Evolutionary conservation across 495 filamentous ascomycete species (phyloP), one percentile per base, ranked within the genome.

Genomic region (Tetracladium marchalianum): DNA sequence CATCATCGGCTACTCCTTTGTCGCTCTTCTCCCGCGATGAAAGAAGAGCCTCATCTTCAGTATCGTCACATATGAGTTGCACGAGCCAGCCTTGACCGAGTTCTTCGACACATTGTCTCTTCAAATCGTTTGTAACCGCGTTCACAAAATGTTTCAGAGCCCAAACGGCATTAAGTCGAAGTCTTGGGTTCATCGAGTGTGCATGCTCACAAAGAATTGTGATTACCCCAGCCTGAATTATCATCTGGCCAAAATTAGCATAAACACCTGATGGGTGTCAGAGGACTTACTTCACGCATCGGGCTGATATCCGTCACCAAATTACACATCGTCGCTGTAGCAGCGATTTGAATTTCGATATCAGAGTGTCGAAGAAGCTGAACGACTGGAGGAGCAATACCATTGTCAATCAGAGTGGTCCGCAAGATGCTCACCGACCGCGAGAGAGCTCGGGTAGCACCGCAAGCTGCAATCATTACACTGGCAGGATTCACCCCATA

Each of bases 111-210:
- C 85, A 81, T 39, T 72, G 74, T 53, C 81, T 80, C 63, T 90
- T 92, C 42, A 84, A 67, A 12, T 82, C 75, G 39, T 79, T 78
- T 17, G 74, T 66, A 1, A 83, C 75, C 24, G 75, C 73, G 36
- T 78, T 70, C 6, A 92, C 81, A 24, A 95, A 65, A 63, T 95
- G 86, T 56, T 96, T 97, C 39, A 98, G 69, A 15, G 87, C 88
- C 92, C 92, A 97, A 9, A 98, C 62, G 8, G 87, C 85, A 50
- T 87, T 85, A 11, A 92, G 69, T 38, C 84, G 75, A 35, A 97
- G 62, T 18, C 76, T 77, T 5, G 79, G 70, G 55, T 87, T 81
- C 44, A 73, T 65, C 3, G 84, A 88, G 60, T 84, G 85, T 0
- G 89, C 88, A 58, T 95, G 86, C 55, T 85, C 78, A 52, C 87